A percentile compares a stretch with the other conserved stretches of the same genome.
Evolutionary conservation across 257 asterid species (phyloP).

Genomic region (Solanum chiquidenum): DNA sequence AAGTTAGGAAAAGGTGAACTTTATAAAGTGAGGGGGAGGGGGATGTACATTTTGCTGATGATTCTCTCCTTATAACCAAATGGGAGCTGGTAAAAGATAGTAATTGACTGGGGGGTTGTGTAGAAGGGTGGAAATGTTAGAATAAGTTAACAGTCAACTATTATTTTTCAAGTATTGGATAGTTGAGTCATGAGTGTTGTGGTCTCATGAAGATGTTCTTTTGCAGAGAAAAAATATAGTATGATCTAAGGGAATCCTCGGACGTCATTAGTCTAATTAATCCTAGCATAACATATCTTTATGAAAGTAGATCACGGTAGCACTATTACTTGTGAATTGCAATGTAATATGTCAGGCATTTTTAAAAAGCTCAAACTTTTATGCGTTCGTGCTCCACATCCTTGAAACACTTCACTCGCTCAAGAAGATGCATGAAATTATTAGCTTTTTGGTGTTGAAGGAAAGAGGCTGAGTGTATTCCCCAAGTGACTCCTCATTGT

Average conservation of each 20-base stretch:
- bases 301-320: neutral
- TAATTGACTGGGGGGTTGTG: neutral
- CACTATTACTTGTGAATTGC: neutral
- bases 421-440: neutral
- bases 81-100: neutral
- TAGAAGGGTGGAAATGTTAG: neutral
- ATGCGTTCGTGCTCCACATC: neutral
- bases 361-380: neutral
- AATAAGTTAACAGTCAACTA: neutral
- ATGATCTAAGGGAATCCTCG: neutral
- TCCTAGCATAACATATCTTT: neutral
- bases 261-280: neutral
- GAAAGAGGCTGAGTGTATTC: neutral
- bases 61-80: neutral
- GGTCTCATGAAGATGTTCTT: neutral
- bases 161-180: neutral
- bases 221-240: neutral
- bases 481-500: neutral
- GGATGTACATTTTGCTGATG: neutral
- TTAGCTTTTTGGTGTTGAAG: neutral
- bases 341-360: neutral
- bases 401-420: neutral
- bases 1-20: neutral
- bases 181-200: neutral
- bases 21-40: neutral